These are phyloP conservation scores for Epicoccum nigrum DNA, from an alignment of 2,329 filamentous ascomycete genomes.

Conservation along the genomic window DNA sequence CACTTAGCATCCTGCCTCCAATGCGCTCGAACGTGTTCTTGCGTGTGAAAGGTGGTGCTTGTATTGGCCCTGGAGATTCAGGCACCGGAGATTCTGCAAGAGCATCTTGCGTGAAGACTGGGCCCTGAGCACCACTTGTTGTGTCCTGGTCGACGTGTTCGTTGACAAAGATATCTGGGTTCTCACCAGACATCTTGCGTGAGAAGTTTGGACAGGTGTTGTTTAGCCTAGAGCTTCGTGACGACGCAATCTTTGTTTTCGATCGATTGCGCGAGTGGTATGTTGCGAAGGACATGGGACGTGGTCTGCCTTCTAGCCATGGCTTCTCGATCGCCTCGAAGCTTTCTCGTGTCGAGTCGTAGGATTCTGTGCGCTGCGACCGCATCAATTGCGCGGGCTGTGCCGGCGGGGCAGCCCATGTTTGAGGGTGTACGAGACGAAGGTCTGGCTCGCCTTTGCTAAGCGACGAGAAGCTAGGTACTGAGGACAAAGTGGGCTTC, in stretches of 20 bases:
- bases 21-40: constrained; percentile 12
- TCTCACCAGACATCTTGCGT: constrained; percentile 25
- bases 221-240: constrained; percentile 32
- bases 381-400: constrained; percentile 21
- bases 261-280: constrained; percentile 34
- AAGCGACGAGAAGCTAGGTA: constrained; percentile 24
- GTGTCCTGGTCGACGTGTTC: constrained; percentile 33
- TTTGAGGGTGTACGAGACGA: constrained; percentile 21
- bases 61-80: constrained; percentile 27
- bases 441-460: constrained; percentile 24
- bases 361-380: constrained; percentile 14
- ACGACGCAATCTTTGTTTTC: constrained; percentile 38
- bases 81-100: constrained; percentile 31
- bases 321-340: constrained; percentile 26
- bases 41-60: constrained; percentile 14
- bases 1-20: constrained; percentile 17
- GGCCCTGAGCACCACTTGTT: constrained; percentile 25
- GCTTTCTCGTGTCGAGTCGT: constrained; percentile 14
- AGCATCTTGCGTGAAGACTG: constrained; percentile 1
- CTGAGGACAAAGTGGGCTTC: constrained; percentile 8
- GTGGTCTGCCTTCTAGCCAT: constrained; percentile 23
- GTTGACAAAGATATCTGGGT: constrained; percentile 21
- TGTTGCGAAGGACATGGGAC: constrained; percentile 35
- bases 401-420: constrained; percentile 21
- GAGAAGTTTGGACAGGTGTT: constrained; percentile 36